A percentile compares a stretch with the other conserved stretches of the same genome.
Evolutionary conservation across 257 asterid species (phyloP).

Genomic region (Apocynum venetum): DNA sequence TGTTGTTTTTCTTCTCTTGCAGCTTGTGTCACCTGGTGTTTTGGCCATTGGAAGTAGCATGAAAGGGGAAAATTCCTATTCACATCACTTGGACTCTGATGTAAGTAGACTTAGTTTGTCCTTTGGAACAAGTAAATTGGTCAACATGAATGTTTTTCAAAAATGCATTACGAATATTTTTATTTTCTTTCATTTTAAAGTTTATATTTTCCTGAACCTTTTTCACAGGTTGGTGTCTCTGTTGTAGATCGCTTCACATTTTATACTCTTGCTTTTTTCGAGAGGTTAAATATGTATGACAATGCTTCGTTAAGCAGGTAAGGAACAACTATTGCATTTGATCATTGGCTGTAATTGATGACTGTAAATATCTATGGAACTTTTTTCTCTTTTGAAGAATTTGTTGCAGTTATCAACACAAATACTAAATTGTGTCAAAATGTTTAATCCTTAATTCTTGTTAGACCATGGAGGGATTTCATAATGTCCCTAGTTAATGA

Average conservation of each 20-base stretch:
- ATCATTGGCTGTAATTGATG: neutral
- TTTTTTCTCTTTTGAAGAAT: neutral
- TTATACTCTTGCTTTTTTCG: conserved; percentile 95
- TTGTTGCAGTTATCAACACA: neutral
- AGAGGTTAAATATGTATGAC: conserved; percentile 87
- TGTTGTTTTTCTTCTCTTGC: conserved; percentile 22
- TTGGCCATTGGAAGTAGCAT: conserved; percentile 96
- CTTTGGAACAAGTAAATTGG: neutral
- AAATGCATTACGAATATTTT: conserved; percentile 10
- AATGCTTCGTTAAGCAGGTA: conserved; percentile 95
- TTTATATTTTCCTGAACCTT: conserved; percentile 16
- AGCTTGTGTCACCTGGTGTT: conserved; percentile 98
- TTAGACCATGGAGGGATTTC: neutral
- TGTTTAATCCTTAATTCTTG: neutral
- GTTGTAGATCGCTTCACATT: conserved; percentile 94
- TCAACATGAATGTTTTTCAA: conserved; percentile 13
- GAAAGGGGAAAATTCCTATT: conserved; percentile 97
- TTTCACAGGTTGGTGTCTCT: conserved; percentile 89
- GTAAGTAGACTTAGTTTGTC: conserved; percentile 40
- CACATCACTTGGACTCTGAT: conserved; percentile 90
- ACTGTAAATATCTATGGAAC: neutral
- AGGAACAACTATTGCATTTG: neutral
- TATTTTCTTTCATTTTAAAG: neutral
- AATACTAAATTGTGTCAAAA: neutral
- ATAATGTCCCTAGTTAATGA: neutral